phyloP scores from a whole-genome alignment of 495 filamentous ascomycete genomes.

The Glutinoglossum americanum region DNA sequence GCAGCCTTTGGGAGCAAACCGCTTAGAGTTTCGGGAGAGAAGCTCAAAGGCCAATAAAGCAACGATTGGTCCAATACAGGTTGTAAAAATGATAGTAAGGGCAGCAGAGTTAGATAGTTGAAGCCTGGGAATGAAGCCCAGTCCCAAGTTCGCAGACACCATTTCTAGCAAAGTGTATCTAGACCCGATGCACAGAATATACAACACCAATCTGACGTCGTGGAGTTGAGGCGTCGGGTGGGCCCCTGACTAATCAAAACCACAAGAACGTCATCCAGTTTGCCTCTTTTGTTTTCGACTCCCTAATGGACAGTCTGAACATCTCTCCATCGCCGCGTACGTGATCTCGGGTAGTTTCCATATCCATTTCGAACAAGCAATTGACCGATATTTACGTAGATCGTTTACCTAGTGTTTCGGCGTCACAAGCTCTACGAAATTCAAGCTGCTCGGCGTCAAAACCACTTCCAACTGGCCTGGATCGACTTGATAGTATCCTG shows the following conservation, averaged over 20 bases:
- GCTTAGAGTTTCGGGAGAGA: constrained; percentile 11
- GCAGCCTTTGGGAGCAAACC: constrained; percentile 23
- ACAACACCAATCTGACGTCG: too few relatives aligned
- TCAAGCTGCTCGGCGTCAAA: constrained; percentile 26
- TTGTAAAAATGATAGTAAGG: constrained; percentile 23
- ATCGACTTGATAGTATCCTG: neutral
- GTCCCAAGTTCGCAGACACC: neutral
- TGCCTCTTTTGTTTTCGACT: neutral
- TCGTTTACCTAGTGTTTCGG: constrained; percentile 71
- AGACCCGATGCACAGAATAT: too few relatives aligned
- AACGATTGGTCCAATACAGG: constrained; percentile 23
- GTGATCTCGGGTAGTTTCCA: neutral
- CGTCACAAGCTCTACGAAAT: constrained; percentile 58
- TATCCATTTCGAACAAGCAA: too few relatives aligned
- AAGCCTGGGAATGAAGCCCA: neutral
- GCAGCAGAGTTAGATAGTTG: constrained; percentile 10
- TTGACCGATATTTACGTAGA: constrained; percentile 20
- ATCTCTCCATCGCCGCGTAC: neutral
- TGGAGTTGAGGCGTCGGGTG: neutral
- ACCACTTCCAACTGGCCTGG: constrained; percentile 44
- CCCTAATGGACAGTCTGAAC: neutral
- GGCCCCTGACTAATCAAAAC: neutral
- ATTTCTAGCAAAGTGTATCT: neutral
- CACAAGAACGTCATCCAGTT: neutral
- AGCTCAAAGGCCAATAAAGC: constrained; percentile 13